Conservation (phyloP, 345 rosid species). For the Eucalyptus pauciflora region DNA sequence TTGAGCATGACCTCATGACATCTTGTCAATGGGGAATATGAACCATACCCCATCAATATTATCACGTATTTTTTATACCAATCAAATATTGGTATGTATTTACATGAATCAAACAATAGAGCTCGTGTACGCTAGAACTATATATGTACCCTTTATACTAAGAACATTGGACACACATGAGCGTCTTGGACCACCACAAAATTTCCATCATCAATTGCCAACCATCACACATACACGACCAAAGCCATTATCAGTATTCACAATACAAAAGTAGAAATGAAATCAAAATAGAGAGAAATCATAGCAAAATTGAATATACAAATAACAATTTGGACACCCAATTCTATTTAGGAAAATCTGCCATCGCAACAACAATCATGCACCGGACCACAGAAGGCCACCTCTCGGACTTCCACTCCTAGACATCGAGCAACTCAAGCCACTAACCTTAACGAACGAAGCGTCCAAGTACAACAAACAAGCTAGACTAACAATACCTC, state of each 20-base stretch:
- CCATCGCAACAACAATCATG: not conserved
- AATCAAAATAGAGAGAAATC: not conserved
- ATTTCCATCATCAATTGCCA: not conserved
- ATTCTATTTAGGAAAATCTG: not conserved
- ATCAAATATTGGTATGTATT: not conserved
- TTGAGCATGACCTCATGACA: accelerated
- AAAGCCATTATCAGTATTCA: not conserved
- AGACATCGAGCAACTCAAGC: not conserved
- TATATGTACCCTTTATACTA: not conserved
- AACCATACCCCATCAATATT: not conserved
- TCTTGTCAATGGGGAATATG: not conserved
- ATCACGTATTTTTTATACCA: not conserved
- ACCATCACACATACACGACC: accelerated
- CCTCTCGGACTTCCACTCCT: not conserved
- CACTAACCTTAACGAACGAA: not conserved
- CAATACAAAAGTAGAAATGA: not conserved
- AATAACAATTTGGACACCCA: not conserved
- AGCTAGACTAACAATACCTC: conserved; percentile 16
- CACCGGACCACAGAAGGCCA: not conserved
- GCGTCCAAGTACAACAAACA: not conserved
- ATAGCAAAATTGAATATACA: not conserved
- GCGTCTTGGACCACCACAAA: not conserved
- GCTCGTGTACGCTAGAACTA: not conserved
- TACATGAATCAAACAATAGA: not conserved
- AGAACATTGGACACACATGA: not conserved